Percentiles rank a stretch among this genome's conserved stretches.
Conservation (phyloP, 331 rosid species). For the Pyrus hybrid region DNA sequence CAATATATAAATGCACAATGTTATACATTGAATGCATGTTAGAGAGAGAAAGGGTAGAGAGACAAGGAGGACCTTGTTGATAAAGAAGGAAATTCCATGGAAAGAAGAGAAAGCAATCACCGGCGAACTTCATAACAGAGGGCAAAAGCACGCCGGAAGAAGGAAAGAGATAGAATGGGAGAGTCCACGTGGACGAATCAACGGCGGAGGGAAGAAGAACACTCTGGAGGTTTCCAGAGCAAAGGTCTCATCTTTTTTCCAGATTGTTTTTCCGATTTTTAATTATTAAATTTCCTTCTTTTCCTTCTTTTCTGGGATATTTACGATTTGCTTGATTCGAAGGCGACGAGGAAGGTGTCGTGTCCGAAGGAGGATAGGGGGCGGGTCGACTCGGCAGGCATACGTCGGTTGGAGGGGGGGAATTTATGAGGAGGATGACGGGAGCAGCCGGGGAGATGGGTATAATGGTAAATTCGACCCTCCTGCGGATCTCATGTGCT, state of each 20-base stretch:
- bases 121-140: slow-evolving; percentile 49
- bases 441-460: not conserved
- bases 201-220: not conserved
- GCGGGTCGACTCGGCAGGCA: not conserved
- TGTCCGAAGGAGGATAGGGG: not conserved
- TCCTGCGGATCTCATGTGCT: not conserved
- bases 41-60: not conserved
- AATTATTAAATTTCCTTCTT: not conserved
- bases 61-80: slow-evolving; percentile 28
- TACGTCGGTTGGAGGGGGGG: not conserved
- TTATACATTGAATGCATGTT: not conserved
- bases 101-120: slow-evolving; percentile 22
- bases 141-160: not conserved
- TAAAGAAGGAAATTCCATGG: slow-evolving; percentile 30
- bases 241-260: not conserved
- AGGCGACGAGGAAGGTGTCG: slow-evolving; percentile 1
- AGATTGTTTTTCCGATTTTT: not conserved
- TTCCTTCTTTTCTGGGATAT: not conserved
- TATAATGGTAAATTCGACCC: slow-evolving; percentile 7
- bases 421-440: not conserved
- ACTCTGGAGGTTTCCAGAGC: not conserved
- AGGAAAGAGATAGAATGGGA: not conserved
- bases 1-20: not conserved
- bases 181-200: not conserved
- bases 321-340: slow-evolving; percentile 18